Base-by-base conservation (phyloP, 2,329 filamentous ascomycete species). In the Beauveria pseudobassiana region DNA sequence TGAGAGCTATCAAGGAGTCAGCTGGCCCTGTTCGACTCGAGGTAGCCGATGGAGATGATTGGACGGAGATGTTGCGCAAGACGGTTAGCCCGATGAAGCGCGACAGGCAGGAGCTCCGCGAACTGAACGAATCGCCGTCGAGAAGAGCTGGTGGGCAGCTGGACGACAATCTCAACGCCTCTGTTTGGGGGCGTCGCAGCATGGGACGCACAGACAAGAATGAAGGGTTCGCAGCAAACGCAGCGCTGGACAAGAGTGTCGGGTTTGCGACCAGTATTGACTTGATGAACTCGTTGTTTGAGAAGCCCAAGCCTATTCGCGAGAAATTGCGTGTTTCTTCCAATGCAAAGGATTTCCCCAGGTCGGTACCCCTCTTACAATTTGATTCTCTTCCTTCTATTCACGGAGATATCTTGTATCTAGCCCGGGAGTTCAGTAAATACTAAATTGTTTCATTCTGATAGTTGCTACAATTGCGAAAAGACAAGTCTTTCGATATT, bases 61-160 rank as follows among this genome's bases (percentile, higher is more conserved):
- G 95, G 95, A 89, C 92, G 67, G 89, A 95, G 68, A 93, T 97
- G 78, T 81, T 99, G 65, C 90, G 92, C 73, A 92, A 92, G 67
- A 98, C 95, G 6, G 91, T 98, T 67, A 96, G 91, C 70, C 93
- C 95, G 6, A 87, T 90, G 71, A 98, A 98, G 78, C 88, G 95
- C 70, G 90, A 97, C 76, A 90, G 93, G 63, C 88, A 87, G 30
- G 79, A 95, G 40, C 80, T 87, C 46, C 81, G 80, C 68, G 81
- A 80, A 28, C 70, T 83, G 76, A 75, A 87, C 81, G 78, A 88
- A 77, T 75, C 88, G 1, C 72, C 75, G 12, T 68, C 68, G 2
- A 71, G 69, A 62, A 67, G 69, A 45, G 66, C 71, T 40, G 69
- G 70, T 54, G 70, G 68, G 52, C 67, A 87, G 68, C 80, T 78